A percentile compares a stretch with the other conserved stretches of the same genome.
These are phyloP conservation scores for Metschnikowia koreensis DNA, from an alignment of 805 yeast genomes.

Conservation along the genomic window DNA sequence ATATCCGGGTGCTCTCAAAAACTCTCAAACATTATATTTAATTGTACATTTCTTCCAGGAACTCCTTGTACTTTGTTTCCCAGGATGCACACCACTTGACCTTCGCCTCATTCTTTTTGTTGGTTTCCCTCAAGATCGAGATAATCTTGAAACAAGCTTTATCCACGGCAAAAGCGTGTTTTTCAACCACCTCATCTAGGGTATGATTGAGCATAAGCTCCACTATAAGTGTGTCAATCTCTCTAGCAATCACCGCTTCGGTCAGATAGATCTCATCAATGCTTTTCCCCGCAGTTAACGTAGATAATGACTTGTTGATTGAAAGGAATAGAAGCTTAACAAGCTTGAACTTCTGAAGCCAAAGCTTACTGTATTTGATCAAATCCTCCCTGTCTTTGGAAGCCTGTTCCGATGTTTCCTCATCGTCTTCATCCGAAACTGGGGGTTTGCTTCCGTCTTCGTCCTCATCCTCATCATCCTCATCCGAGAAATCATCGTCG, in stretches of 20 bases:
- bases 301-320: constrained; percentile 56
- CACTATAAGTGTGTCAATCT: constrained; percentile 59
- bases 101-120: constrained; percentile 50
- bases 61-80: constrained; percentile 42
- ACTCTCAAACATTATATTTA: neutral
- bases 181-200: constrained; percentile 35
- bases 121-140: constrained; percentile 43
- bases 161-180: constrained; percentile 24
- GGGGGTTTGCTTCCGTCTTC: constrained; percentile 23
- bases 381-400: constrained; percentile 26
- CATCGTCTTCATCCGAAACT: constrained; percentile 22
- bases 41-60: constrained; percentile 18
- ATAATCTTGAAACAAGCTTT: constrained; percentile 31
- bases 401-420: constrained; percentile 13
- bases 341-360: constrained; percentile 55
- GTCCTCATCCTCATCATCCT: constrained; percentile 33
- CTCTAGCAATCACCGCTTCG: constrained; percentile 43
- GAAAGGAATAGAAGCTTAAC: constrained; percentile 59
- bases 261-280: constrained; percentile 48
- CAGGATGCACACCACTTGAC: constrained; percentile 59
- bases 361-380: constrained; percentile 40
- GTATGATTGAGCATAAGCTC: constrained; percentile 50
- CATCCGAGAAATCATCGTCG: constrained; percentile 29
- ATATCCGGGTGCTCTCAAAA: no score
- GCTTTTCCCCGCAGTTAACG: constrained; percentile 37